A percentile compares a stretch with the other conserved stretches of the same genome.
phyloP scores from a whole-genome alignment of 495 filamentous ascomycete genomes.

The Xylaria castorea region DNA sequence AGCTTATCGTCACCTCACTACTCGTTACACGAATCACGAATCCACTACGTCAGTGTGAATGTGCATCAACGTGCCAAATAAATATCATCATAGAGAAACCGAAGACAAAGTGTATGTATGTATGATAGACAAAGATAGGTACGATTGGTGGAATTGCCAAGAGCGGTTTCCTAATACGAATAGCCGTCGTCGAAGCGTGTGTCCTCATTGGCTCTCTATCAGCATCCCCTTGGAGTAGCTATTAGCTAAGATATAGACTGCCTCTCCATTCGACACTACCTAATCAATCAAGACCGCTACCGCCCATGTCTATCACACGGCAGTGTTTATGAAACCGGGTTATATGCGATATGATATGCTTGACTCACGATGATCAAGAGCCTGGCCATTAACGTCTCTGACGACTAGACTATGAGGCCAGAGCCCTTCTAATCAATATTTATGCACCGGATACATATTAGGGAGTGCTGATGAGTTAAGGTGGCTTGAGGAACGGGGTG shows the following conservation, averaged over 20 bases:
- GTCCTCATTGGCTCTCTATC: slow-evolving; percentile 8
- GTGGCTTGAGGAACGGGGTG: not conserved
- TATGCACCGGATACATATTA: no score
- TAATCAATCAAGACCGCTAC: not conserved
- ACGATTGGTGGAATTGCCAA: slow-evolving; percentile 13
- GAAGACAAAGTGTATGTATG: not conserved
- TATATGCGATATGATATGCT: not conserved
- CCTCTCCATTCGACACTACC: not conserved
- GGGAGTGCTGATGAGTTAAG: no score
- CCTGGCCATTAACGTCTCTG: no score
- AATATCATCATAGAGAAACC: not conserved
- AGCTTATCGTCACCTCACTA: slow-evolving; percentile 15
- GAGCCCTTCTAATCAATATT: no score
- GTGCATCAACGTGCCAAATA: not conserved
- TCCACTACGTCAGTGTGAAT: slow-evolving; percentile 3
- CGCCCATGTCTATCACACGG: not conserved
- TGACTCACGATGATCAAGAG: not conserved
- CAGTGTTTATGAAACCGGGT: not conserved
- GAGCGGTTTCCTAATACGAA: slow-evolving; percentile 10
- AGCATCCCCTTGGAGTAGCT: not conserved
- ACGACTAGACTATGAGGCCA: no score
- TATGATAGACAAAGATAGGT: not conserved
- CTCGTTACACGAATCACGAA: not conserved
- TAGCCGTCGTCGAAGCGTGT: slow-evolving; percentile 6
- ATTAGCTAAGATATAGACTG: slow-evolving; percentile 8